phyloP scores from a whole-genome alignment of 768 basidiomycete genomes.

The Boletus bicolor region DNA sequence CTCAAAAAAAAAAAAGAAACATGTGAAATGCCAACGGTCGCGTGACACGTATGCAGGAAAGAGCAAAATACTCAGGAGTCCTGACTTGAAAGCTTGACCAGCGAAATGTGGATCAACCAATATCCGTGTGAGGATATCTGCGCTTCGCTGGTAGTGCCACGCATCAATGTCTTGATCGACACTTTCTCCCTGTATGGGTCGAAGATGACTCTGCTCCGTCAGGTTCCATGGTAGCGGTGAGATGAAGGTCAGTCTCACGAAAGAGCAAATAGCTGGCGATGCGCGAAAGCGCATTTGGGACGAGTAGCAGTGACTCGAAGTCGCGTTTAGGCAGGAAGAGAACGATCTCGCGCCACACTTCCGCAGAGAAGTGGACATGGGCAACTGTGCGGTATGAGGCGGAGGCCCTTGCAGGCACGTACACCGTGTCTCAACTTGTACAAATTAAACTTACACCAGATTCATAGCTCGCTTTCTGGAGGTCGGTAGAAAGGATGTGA shows the following conservation, averaged over 20 bases:
- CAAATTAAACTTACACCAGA: too few species aligned
- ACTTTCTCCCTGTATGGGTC: conserved; percentile 9
- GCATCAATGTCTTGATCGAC: conserved; percentile 38
- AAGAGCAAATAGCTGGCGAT: conserved; percentile 69
- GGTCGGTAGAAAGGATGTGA: too few species aligned
- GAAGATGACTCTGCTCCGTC: conserved; percentile 12
- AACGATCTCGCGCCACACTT: conserved; percentile 72
- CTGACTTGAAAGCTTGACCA: conserved; percentile 39
- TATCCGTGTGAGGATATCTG: conserved; percentile 66
- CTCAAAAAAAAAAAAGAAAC: conserved; percentile 26
- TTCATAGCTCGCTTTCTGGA: too few species aligned
- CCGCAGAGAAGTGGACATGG: conserved; percentile 45
- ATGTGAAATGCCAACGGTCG: conserved; percentile 53
- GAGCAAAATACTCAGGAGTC: conserved; percentile 57
- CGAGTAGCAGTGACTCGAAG: conserved; percentile 58
- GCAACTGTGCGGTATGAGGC: too few species aligned
- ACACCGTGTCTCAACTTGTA: too few species aligned
- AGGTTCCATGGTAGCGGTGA: conserved; percentile 39
- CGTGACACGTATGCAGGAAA: conserved; percentile 40
- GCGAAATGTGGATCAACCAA: conserved; percentile 61
- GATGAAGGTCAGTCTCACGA: conserved; percentile 60
- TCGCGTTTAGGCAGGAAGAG: conserved; percentile 60
- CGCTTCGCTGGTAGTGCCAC: conserved; percentile 56
- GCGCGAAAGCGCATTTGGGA: conserved; percentile 64
- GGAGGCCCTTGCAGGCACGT: too few species aligned